Evolutionary conservation across 768 basidiomycete species (phyloP).

Genomic region (Lentinula boryana): DNA sequence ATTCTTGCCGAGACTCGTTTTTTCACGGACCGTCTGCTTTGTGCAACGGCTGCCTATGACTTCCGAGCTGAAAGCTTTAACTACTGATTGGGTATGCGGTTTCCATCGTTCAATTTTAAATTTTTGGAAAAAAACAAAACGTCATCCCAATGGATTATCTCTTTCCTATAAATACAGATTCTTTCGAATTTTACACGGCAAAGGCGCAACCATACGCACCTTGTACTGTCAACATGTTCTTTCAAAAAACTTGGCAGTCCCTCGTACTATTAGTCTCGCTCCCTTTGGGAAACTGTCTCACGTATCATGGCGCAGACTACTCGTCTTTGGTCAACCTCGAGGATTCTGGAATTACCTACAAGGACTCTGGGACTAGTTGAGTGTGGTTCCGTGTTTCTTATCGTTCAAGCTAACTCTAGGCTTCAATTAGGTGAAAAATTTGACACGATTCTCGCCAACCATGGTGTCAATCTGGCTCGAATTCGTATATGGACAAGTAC

Average conservation of each 20-base stretch:
- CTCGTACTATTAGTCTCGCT: background rate
- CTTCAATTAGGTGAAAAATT: slow-evolving; percentile 24
- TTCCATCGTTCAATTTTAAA: background rate
- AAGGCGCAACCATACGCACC: background rate
- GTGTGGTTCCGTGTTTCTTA: background rate
- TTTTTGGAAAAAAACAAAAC: background rate
- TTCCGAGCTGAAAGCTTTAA: background rate
- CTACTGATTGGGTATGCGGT: background rate
- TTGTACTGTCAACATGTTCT: background rate
- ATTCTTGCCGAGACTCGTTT: background rate
- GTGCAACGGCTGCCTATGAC: background rate
- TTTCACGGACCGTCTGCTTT: background rate
- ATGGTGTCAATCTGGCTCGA: slow-evolving; percentile 53
- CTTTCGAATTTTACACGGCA: background rate
- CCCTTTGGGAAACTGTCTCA: slow-evolving; percentile 17
- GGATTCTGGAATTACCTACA: slow-evolving; percentile 35
- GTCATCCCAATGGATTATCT: background rate
- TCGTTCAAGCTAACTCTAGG: background rate
- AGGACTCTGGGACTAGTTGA: slow-evolving; percentile 27
- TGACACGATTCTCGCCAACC: slow-evolving; percentile 46
- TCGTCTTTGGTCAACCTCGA: slow-evolving; percentile 50
- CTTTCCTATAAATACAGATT: background rate
- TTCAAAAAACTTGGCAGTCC: background rate
- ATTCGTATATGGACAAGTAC: slow-evolving; percentile 61
- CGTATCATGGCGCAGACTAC: slow-evolving; percentile 51